Conservation (phyloP, 2,329 filamentous ascomycete genomes). For the Neobulgaria alba region DNA sequence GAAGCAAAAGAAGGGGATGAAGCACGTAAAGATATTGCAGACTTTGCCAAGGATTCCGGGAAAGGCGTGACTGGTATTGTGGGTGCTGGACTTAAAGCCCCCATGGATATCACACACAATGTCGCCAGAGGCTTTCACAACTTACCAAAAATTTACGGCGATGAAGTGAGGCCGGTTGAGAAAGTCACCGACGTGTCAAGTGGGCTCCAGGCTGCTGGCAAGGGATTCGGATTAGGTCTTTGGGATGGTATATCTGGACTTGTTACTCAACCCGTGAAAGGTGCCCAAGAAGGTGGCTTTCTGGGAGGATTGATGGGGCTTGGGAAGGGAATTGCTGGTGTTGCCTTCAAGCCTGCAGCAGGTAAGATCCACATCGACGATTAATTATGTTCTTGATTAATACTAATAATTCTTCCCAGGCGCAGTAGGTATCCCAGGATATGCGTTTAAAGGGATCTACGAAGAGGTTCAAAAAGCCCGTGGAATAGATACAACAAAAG, state of each 20-base stretch:
- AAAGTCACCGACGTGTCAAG: conserved; percentile 13
- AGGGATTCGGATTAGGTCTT: conserved; percentile 51
- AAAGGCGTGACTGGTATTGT: conserved; percentile 20
- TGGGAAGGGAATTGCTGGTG: conserved; percentile 53
- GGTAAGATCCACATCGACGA: conserved; percentile 4
- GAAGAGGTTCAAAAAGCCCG: conserved; percentile 40
- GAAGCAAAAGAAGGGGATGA: conserved; percentile 9
- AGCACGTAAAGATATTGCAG: conserved; percentile 5
- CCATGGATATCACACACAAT: conserved; percentile 43
- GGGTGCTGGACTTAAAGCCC: conserved; percentile 16
- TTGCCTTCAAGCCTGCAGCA: conserved; percentile 55
- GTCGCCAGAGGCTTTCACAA: conserved; percentile 62
- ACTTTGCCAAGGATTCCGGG: conserved; percentile 11
- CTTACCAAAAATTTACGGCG: conserved; percentile 58
- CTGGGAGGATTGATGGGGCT: conserved; percentile 42
- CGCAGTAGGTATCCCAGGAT: conserved; percentile 49
- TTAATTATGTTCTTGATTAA: not conserved
- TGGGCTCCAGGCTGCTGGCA: conserved; percentile 15
- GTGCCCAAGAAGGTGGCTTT: conserved; percentile 43
- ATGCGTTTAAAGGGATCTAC: conserved; percentile 52
- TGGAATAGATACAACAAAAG: not conserved
- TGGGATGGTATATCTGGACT: conserved; percentile 57
- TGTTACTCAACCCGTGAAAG: conserved; percentile 47
- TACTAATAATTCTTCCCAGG: conserved; percentile 29
- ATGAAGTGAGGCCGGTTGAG: conserved; percentile 36